A percentile compares a stretch with the other conserved stretches of the same genome.
Conservation (phyloP, 805 yeast genomes). For the Kazachstania kunashirensis region DNA sequence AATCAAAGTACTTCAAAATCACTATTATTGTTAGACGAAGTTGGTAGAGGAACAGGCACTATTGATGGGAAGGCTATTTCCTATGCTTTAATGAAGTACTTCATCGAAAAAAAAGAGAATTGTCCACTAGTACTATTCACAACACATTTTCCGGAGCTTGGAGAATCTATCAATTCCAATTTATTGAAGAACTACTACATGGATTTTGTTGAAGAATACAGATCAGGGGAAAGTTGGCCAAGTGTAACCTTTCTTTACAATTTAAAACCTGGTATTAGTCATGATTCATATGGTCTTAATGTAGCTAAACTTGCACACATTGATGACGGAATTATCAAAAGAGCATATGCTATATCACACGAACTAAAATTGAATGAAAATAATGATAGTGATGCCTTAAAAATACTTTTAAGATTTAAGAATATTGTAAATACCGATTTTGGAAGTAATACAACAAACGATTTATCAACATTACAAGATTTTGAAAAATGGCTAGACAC, state of each 20-base stretch:
- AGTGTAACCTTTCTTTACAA: constrained; percentile 45
- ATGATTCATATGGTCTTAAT: constrained; percentile 72
- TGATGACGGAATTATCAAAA: constrained; percentile 36
- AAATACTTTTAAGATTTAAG: constrained; percentile 7
- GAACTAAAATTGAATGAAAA: constrained; percentile 9
- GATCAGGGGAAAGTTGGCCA: constrained; percentile 29
- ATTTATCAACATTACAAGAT: too few species aligned
- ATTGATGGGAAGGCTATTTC: constrained; percentile 80
- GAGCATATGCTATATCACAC: constrained; percentile 33
- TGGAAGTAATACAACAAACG: too few species aligned
- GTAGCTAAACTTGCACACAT: constrained; percentile 73
- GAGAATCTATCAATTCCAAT: constrained; percentile 35
- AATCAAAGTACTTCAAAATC: constrained; percentile 72
- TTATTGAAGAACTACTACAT: constrained; percentile 56
- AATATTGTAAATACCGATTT: constrained; percentile 2
- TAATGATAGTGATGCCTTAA: constrained; percentile 2
- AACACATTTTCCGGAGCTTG: constrained; percentile 71
- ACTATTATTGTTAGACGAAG: constrained; percentile 81
- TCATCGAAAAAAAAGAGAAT: constrained; percentile 30
- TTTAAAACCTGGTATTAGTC: constrained; percentile 40
- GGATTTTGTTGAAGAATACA: constrained; percentile 46
- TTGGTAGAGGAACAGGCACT: constrained; percentile 87
- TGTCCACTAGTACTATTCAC: constrained; percentile 62
- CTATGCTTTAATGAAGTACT: constrained; percentile 54
- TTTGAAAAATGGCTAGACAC: too few species aligned